Conservation (phyloP, 371 early-diverging fungal genomes). For the Saksenaea oblongispora region DNA sequence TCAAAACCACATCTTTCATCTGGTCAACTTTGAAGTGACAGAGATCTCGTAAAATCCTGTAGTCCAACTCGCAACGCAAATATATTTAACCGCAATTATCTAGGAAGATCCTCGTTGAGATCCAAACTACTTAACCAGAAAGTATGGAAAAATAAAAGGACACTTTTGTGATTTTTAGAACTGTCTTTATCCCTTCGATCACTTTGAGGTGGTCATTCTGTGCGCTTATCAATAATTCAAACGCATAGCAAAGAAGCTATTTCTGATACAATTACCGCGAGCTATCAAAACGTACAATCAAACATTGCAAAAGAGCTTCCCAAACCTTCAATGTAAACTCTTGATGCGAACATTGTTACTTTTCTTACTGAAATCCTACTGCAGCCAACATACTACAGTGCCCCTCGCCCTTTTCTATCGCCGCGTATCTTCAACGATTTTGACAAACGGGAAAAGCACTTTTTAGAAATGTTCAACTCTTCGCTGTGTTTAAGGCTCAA, state of each 20-base stretch:
- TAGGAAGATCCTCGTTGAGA: neutral
- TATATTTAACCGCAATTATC: constrained; percentile 24
- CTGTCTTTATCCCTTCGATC: constrained; percentile 93
- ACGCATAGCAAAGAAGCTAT: neutral
- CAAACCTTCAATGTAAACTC: constrained; percentile 70
- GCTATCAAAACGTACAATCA: constrained; percentile 77
- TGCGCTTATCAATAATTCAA: neutral
- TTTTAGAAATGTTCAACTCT: no score
- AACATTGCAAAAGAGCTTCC: constrained; percentile 62
- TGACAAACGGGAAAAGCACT: no score
- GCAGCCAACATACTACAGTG: constrained; percentile 89
- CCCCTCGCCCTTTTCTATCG: no score
- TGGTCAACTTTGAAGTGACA: no score
- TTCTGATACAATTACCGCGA: constrained; percentile 56
- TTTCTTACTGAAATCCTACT: constrained; percentile 72
- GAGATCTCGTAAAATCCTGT: no score
- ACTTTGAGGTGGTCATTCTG: constrained; percentile 85
- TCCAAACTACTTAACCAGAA: constrained; percentile 69
- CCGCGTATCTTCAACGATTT: no score
- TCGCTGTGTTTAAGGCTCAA: no score
- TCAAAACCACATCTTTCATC: no score
- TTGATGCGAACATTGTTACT: constrained; percentile 63
- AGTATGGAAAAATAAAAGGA: constrained; percentile 82
- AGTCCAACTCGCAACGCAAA: constrained; percentile 85
- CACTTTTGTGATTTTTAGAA: constrained; percentile 85